These are phyloP conservation scores for Nematodospora anomalae DNA, from an alignment of 1,139 yeast genomes.

Conservation along the genomic window DNA sequence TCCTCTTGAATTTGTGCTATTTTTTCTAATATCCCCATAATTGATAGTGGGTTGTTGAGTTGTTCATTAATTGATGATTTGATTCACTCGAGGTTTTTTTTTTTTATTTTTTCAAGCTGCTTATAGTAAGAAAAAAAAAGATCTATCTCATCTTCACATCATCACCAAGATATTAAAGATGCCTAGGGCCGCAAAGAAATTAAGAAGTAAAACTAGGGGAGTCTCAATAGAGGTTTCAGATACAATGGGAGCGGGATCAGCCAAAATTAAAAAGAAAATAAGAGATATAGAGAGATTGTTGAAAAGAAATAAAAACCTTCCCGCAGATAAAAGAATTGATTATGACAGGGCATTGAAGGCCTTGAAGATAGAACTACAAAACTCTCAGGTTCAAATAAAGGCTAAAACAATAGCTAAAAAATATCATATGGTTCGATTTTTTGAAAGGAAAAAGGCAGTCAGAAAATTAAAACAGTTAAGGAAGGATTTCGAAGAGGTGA, in stretches of 20 bases:
- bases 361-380: conserved; percentile 62
- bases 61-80: too few relatives aligned
- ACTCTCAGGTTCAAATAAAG: conserved; percentile 49
- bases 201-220: conserved; percentile 12
- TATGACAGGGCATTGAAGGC: conserved; percentile 86
- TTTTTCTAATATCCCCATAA: conserved; percentile 56
- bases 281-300: conserved; percentile 80
- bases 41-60: conserved; percentile 4
- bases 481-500: conserved; percentile 45
- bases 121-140: conserved; percentile 3
- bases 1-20: conserved; percentile 91
- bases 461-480: conserved; percentile 68
- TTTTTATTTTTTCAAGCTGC: not conserved
- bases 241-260: conserved; percentile 38
- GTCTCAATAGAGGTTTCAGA: conserved; percentile 27
- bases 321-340: conserved; percentile 75
- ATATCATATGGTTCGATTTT: conserved; percentile 92
- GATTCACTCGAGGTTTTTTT: not conserved
- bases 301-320: conserved; percentile 53
- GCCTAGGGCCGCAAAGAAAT: conserved; percentile 12
- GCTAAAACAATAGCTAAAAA: conserved; percentile 66
- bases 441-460: conserved; percentile 85
- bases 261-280: conserved; percentile 77
- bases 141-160: conserved; percentile 4
- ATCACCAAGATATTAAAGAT: conserved; percentile 6